Evolutionary conservation across 2,329 filamentous ascomycete genomes (phyloP).

Genomic region (Remersonia thermophila): DNA sequence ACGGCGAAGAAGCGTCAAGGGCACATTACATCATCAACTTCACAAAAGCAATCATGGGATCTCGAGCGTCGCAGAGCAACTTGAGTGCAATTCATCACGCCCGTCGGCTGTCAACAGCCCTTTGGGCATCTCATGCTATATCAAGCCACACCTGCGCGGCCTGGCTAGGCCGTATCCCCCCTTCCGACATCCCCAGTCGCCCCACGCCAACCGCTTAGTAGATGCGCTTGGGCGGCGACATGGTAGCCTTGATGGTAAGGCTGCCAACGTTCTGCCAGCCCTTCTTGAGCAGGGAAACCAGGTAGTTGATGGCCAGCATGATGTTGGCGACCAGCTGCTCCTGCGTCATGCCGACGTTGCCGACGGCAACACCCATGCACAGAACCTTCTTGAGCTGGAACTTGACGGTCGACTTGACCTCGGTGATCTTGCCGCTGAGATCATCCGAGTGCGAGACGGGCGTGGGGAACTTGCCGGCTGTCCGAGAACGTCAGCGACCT

Average conservation of each 20-base stretch:
- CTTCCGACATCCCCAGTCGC: not conserved
- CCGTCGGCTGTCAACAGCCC: not conserved
- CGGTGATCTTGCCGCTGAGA: constrained; percentile 87
- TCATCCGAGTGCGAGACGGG: constrained; percentile 96
- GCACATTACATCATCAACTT: too few species aligned
- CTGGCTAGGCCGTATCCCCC: constrained; percentile 2
- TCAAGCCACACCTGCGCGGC: constrained; percentile 4
- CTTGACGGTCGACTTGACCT: constrained; percentile 99
- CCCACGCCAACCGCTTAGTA: constrained; percentile 51
- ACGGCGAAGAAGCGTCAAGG: too few species aligned
- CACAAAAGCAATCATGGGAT: too few species aligned
- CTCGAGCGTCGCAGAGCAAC: constrained; percentile 5
- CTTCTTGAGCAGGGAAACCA: constrained; percentile 99
- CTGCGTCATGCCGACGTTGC: constrained; percentile 93
- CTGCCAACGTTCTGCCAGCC: constrained; percentile 99
- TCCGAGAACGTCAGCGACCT: too few species aligned
- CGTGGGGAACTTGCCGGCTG: constrained; percentile 98
- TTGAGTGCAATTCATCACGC: too few species aligned
- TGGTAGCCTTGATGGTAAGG: constrained; percentile 99
- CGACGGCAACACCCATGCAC: constrained; percentile 98
- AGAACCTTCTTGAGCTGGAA: constrained; percentile 99
- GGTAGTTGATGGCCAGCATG: constrained; percentile 99
- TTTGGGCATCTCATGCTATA: constrained; percentile 9
- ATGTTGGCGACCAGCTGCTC: constrained; percentile 97
- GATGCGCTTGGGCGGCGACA: constrained; percentile 95